These are phyloP conservation scores for Ziziphus jujuba DNA, from an alignment of 306 rosid genomes.

Conservation along the genomic window DNA sequence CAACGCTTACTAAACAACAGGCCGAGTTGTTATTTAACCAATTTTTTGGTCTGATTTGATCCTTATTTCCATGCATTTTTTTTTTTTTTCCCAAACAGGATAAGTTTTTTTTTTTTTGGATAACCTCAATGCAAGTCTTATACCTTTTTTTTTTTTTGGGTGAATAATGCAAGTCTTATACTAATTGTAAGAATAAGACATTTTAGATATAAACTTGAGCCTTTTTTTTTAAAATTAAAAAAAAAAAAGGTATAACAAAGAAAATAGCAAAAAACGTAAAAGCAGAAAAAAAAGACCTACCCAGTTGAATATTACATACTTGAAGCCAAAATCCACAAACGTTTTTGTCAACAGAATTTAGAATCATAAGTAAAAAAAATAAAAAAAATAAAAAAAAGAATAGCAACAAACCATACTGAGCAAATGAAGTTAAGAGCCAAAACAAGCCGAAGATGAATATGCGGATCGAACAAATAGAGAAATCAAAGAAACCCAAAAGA, in stretches of 20 bases:
- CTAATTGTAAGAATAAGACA: too few relatives aligned
- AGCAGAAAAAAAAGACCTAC: not conserved
- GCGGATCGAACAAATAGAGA: not conserved
- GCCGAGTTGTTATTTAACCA: too few relatives aligned
- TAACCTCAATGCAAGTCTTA: too few relatives aligned
- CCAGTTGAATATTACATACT: slow-evolving; percentile 6
- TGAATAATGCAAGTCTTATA: too few relatives aligned
- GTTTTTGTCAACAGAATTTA: not conserved
- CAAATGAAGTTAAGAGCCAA: not conserved
- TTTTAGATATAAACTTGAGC: not conserved
- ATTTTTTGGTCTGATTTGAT: too few relatives aligned
- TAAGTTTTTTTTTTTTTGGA: too few relatives aligned
- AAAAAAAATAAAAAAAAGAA: not conserved
- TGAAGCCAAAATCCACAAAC: not conserved
- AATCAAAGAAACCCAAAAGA: not conserved
- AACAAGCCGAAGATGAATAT: not conserved
- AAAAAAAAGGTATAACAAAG: not conserved
- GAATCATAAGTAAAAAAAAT: not conserved
- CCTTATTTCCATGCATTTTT: too few relatives aligned
- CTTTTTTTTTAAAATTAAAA: not conserved
- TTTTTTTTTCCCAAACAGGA: too few relatives aligned
- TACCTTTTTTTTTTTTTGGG: too few relatives aligned
- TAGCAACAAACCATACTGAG: not conserved
- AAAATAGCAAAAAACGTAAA: not conserved
- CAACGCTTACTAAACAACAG: too few relatives aligned